phyloP scores from a whole-genome alignment of 1,284 basidiomycete genomes.

The Puccinia sorghi region DNA sequence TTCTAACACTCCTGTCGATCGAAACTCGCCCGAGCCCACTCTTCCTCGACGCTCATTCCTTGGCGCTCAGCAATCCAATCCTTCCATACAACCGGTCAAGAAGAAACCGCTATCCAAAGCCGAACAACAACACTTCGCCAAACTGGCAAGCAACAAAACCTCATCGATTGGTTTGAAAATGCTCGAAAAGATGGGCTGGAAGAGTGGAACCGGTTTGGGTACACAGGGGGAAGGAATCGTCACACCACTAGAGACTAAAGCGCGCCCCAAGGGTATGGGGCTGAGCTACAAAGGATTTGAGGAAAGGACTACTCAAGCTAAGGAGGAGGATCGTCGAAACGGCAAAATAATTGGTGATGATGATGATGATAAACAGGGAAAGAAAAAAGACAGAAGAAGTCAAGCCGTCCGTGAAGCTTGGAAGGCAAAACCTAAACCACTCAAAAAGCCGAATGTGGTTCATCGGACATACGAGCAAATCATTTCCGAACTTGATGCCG shows the following conservation, averaged over 20 bases:
- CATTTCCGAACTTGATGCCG: constrained; percentile 68
- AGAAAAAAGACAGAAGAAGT: constrained; percentile 38
- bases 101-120: constrained; percentile 64
- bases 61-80: constrained; percentile 59
- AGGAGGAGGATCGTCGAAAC: constrained; percentile 68
- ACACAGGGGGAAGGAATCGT: constrained; percentile 77
- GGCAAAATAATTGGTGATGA: constrained; percentile 52
- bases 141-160: constrained; percentile 62
- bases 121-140: constrained; percentile 76
- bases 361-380: constrained; percentile 52
- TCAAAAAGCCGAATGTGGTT: constrained; percentile 72
- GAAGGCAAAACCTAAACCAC: constrained; percentile 67
- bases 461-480: constrained; percentile 96
- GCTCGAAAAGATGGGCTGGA: constrained; percentile 94
- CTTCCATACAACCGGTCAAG: constrained; percentile 62
- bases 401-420: constrained; percentile 52
- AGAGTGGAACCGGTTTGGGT: constrained; percentile 79
- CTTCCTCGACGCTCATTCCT: constrained; percentile 62
- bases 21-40: constrained; percentile 48
- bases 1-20: constrained; percentile 47
- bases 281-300: constrained; percentile 81
- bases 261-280: constrained; percentile 76
- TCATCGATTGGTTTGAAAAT: constrained; percentile 78
- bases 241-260: constrained; percentile 78
- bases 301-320: constrained; percentile 83